Conservation (phyloP, 108 stramenopile genomes). For the Pseudonitzschia multistriata region DNA sequence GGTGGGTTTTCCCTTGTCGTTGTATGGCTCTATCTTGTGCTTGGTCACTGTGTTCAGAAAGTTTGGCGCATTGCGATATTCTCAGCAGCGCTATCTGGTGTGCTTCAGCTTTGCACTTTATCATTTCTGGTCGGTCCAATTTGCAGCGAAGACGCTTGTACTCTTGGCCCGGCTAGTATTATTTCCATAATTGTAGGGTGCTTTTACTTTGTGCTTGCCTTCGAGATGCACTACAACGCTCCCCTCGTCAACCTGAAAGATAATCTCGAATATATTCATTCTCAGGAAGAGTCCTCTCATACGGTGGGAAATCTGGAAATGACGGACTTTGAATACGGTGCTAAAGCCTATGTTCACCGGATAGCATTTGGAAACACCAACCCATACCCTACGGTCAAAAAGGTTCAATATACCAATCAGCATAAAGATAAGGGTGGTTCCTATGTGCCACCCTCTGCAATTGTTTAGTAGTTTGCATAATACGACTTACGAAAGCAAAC, state of each 20-base stretch:
- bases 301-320: slow-evolving; percentile 32
- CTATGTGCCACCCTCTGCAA: slow-evolving; percentile 12
- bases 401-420: neutral
- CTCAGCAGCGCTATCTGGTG: slow-evolving; percentile 30
- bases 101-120: slow-evolving; percentile 33
- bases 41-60: slow-evolving; percentile 27
- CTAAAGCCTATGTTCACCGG: slow-evolving; percentile 27
- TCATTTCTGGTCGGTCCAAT: slow-evolving; percentile 30
- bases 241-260: slow-evolving; percentile 25
- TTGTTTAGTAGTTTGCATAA: slow-evolving; percentile 11
- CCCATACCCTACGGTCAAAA: neutral
- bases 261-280: slow-evolving; percentile 15
- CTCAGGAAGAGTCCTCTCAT: slow-evolving; percentile 7
- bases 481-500: neutral
- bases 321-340: slow-evolving; percentile 28
- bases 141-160: slow-evolving; percentile 34
- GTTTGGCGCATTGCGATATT: slow-evolving; percentile 41
- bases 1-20: slow-evolving; percentile 36
- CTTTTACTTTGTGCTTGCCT: slow-evolving; percentile 42
- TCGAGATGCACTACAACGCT: slow-evolving; percentile 45
- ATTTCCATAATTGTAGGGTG: slow-evolving; percentile 19
- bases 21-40: slow-evolving; percentile 50
- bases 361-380: slow-evolving; percentile 14
- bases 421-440: neutral
- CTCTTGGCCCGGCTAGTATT: slow-evolving; percentile 37